Evolutionary conservation across 768 basidiomycete species (phyloP).

Genomic region (Boletus patriciae): DNA sequence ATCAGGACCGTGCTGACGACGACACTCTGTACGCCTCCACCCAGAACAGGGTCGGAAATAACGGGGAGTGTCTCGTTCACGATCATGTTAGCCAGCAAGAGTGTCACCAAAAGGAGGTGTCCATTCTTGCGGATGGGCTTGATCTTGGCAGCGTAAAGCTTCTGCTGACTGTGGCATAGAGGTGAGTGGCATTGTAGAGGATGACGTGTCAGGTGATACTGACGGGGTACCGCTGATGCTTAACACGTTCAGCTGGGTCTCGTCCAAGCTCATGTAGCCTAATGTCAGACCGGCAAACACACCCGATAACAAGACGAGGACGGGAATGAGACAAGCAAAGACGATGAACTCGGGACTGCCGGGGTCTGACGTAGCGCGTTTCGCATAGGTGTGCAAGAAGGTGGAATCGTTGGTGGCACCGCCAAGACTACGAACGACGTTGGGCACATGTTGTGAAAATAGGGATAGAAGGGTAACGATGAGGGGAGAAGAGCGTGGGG

Average conservation of each 20-base stretch:
- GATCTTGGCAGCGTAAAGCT: slow-evolving; percentile 79
- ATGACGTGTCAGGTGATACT: slow-evolving; percentile 28
- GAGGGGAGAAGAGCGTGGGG: slow-evolving; percentile 43
- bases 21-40: slow-evolving; percentile 76
- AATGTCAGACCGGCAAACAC: slow-evolving; percentile 90
- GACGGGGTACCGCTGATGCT: slow-evolving; percentile 83
- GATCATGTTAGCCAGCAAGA: slow-evolving; percentile 88
- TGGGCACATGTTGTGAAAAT: slow-evolving; percentile 45
- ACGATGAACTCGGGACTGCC: slow-evolving; percentile 37
- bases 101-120: slow-evolving; percentile 78
- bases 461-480: slow-evolving; percentile 46
- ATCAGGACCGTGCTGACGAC: slow-evolving; percentile 82
- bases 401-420: slow-evolving; percentile 9
- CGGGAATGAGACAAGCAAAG: slow-evolving; percentile 66
- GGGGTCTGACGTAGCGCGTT: slow-evolving; percentile 27
- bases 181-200: neutral
- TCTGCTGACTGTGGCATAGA: slow-evolving; percentile 60
- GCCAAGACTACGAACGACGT: slow-evolving; percentile 31
- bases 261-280: slow-evolving; percentile 91
- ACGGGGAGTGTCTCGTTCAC: slow-evolving; percentile 87
- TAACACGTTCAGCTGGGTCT: slow-evolving; percentile 86
- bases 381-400: slow-evolving; percentile 30
- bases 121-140: slow-evolving; percentile 84
- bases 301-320: slow-evolving; percentile 81
- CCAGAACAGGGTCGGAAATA: slow-evolving; percentile 76